Conservation (phyloP, 495 filamentous ascomycete genomes). For the Aspergillus olivimuriae region DNA sequence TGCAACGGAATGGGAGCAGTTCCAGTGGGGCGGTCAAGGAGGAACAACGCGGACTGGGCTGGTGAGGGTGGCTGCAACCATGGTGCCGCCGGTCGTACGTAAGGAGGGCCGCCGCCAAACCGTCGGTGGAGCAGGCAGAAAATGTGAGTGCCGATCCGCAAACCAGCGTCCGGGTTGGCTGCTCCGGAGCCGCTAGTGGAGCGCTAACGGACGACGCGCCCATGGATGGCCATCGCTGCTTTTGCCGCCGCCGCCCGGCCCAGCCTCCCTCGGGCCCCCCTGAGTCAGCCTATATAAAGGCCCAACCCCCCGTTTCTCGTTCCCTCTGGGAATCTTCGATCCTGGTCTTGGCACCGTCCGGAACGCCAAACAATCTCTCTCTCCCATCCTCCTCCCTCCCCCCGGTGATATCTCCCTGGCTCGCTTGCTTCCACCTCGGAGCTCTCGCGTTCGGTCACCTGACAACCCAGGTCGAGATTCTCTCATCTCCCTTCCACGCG, state of each 20-base stretch:
- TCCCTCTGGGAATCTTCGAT: constrained; percentile 27
- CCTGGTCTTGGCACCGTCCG: constrained; percentile 45
- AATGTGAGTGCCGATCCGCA: constrained; percentile 17
- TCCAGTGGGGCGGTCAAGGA: too few relatives aligned
- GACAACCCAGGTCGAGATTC: too few relatives aligned
- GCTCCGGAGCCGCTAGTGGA: constrained; percentile 23
- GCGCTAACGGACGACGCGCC: constrained; percentile 20
- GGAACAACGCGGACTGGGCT: constrained; percentile 27
- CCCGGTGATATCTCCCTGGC: constrained; percentile 19
- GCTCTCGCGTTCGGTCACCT: too few relatives aligned
- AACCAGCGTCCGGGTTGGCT: constrained; percentile 18
- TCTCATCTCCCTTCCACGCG: too few relatives aligned
- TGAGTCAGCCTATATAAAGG: constrained; percentile 45
- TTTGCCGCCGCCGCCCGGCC: constrained; percentile 37
- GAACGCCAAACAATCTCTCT: constrained; percentile 26
- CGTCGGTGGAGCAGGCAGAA: constrained; percentile 15
- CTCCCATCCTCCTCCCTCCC: constrained; percentile 22
- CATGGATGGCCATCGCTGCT: constrained; percentile 36
- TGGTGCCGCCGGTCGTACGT: constrained; percentile 18
- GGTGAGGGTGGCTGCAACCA: constrained; percentile 24
- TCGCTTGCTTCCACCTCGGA: constrained; percentile 16
- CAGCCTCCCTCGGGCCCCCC: constrained; percentile 33
- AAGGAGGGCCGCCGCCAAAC: constrained; percentile 26
- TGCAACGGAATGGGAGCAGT: constrained; percentile 9
- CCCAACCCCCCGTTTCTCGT: constrained; percentile 38